A percentile compares a stretch with the other conserved stretches of the same genome.
Evolutionary conservation across 2,329 filamentous ascomycete species (phyloP).

Genomic region (Albophoma yamanashiensis): DNA sequence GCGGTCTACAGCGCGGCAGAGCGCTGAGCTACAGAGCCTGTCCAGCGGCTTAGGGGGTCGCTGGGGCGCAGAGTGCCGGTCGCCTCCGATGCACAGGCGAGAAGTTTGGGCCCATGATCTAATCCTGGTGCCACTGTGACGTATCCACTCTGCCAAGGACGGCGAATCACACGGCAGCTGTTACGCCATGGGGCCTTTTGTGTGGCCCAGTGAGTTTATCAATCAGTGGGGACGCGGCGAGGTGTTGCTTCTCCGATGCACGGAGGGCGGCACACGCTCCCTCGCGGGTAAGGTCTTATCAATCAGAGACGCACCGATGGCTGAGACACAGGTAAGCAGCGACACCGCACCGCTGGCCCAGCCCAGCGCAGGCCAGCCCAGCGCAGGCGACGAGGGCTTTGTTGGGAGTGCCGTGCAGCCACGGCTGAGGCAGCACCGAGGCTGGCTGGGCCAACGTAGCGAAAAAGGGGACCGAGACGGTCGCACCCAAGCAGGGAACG

Average conservation of each 20-base stretch:
- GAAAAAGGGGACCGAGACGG: neutral
- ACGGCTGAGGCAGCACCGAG: neutral
- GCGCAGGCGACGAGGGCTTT: neutral
- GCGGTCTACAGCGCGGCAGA: neutral
- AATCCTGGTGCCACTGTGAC: neutral
- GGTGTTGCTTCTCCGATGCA: neutral
- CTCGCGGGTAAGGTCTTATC: neutral
- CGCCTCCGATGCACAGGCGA: neutral
- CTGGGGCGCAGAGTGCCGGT: neutral
- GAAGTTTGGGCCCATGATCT: constrained; percentile 1
- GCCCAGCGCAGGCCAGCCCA: neutral
- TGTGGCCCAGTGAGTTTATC: neutral
- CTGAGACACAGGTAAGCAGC: neutral
- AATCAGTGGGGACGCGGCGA: neutral
- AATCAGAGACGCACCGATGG: neutral
- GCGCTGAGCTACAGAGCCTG: neutral
- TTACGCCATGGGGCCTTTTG: neutral
- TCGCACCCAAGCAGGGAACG: neutral
- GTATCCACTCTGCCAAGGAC: neutral
- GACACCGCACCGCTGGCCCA: neutral
- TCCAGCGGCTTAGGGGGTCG: neutral
- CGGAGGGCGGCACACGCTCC: neutral
- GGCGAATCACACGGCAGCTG: neutral
- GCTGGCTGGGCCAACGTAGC: neutral
- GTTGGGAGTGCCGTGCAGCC: neutral